Evolutionary conservation across 352 stramenopile genomes (phyloP).

Genomic region (Pythium utonaiense): DNA sequence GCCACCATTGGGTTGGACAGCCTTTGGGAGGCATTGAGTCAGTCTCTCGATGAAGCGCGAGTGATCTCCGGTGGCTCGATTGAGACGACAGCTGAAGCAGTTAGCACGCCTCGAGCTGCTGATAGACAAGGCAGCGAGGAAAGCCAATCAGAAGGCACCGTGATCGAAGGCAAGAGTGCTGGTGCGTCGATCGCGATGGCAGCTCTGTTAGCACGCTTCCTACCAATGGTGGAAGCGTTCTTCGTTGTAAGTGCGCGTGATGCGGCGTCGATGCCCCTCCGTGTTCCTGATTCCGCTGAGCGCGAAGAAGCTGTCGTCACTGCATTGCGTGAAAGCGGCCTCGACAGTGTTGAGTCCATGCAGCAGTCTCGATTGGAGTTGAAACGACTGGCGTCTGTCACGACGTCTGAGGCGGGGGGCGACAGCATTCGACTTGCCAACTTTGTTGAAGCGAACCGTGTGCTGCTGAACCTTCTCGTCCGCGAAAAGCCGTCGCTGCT

Average conservation of each 20-base stretch:
- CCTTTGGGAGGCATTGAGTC: conserved; percentile 76
- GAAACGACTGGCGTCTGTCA: conserved; percentile 35
- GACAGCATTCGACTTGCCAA: conserved; percentile 76
- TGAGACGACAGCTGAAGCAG: background rate
- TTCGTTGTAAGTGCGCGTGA: conserved; percentile 97
- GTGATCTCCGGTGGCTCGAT: conserved; percentile 9
- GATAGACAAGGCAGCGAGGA: conserved; percentile 31
- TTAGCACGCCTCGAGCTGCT: background rate
- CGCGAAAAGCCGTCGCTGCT: conserved; percentile 95
- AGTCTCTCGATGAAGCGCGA: conserved; percentile 69
- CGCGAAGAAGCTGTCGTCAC: conserved; percentile 75
- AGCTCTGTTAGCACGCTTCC: conserved; percentile 94
- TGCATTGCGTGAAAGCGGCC: conserved; percentile 61
- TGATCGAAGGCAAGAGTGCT: conserved; percentile 87
- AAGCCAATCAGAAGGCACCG: conserved; percentile 63
- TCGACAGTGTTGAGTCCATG: conserved; percentile 34
- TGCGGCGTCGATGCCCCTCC: conserved; percentile 68
- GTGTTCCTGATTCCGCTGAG: conserved; percentile 66
- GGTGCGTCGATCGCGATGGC: conserved; percentile 88
- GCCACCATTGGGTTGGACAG: conserved; percentile 62
- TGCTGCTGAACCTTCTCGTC: conserved; percentile 97
- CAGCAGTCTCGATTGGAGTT: conserved; percentile 23
- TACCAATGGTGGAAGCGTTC: conserved; percentile 98
- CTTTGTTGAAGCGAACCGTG: conserved; percentile 95
- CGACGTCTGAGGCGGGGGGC: conserved; percentile 52